Percentiles rank a stretch among this genome's conserved stretches.
Evolutionary conservation across 768 basidiomycete genomes (phyloP).

Genomic region (Saitozyma podzolica): DNA sequence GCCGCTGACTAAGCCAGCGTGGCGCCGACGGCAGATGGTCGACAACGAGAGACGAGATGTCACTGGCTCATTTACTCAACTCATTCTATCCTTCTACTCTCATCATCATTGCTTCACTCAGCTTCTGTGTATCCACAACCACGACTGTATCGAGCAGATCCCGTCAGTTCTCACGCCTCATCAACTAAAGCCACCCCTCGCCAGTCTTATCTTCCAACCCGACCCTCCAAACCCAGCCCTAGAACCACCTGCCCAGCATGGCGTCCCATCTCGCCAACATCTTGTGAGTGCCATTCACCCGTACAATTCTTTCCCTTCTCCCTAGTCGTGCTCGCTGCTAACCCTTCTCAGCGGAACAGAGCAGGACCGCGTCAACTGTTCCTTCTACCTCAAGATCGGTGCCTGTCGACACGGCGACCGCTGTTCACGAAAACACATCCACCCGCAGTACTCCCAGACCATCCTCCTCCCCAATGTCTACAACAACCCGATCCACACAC

Average conservation of each 20-base stretch:
- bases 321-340: not conserved
- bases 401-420: constrained; percentile 98
- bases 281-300: constrained; percentile 57
- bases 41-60: too few species aligned
- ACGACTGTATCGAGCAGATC: too few species aligned
- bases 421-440: constrained; percentile 94
- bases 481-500: constrained; percentile 88
- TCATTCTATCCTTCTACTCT: too few species aligned
- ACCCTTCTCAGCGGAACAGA: constrained; percentile 52
- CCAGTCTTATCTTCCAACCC: too few species aligned
- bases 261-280: constrained; percentile 75
- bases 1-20: too few species aligned
- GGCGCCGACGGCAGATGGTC: too few species aligned
- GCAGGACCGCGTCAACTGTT: constrained; percentile 85
- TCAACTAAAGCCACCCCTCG: too few species aligned
- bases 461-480: constrained; percentile 96
- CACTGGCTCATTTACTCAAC: too few species aligned
- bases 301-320: not conserved
- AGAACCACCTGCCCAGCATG: constrained; percentile 24
- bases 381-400: constrained; percentile 99
- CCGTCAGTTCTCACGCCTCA: too few species aligned
- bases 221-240: too few species aligned
- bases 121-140: too few species aligned
- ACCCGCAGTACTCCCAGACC: constrained; percentile 95
- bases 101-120: too few species aligned